These are phyloP conservation scores for Albizia julibrissin DNA, from an alignment of 306 rosid genomes.

Conservation along the genomic window DNA sequence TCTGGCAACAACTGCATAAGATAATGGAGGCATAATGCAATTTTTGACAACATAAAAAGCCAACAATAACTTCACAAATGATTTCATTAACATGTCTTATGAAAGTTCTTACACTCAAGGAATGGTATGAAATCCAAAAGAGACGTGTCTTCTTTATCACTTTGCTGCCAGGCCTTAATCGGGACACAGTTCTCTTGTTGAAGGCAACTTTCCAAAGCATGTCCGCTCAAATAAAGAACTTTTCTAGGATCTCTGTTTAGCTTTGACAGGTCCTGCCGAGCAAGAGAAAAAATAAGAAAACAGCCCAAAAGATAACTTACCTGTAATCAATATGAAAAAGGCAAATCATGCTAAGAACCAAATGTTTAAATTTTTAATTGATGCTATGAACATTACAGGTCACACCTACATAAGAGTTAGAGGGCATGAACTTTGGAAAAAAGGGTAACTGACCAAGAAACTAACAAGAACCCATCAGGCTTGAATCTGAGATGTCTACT, in stretches of 20 bases:
- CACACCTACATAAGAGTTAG: neutral
- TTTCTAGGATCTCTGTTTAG: constrained; percentile 87
- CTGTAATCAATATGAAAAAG: neutral
- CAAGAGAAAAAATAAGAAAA: constrained; percentile 9
- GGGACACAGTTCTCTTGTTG: constrained; percentile 84
- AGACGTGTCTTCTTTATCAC: constrained; percentile 75
- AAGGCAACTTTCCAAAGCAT: constrained; percentile 80
- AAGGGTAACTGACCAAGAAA: neutral
- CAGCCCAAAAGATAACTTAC: neutral
- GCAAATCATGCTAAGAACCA: neutral
- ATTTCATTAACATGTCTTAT: constrained; percentile 17
- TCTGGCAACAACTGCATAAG: constrained; percentile 83
- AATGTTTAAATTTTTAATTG: neutral
- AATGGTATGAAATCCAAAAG: constrained; percentile 94
- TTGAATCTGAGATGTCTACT: neutral
- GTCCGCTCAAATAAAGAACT: constrained; percentile 87
- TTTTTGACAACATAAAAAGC: constrained; percentile 23
- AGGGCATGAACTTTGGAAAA: neutral
- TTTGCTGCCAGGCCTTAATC: constrained; percentile 76
- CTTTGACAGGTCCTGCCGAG: constrained; percentile 85
- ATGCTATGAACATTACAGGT: neutral
- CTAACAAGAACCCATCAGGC: neutral
- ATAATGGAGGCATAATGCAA: constrained; percentile 30
- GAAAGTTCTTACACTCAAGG: constrained; percentile 76
- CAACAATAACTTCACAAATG: neutral